Evolutionary conservation across 2,329 filamentous ascomycete genomes (phyloP).

Genomic region (Chaetothyriales sp.): DNA sequence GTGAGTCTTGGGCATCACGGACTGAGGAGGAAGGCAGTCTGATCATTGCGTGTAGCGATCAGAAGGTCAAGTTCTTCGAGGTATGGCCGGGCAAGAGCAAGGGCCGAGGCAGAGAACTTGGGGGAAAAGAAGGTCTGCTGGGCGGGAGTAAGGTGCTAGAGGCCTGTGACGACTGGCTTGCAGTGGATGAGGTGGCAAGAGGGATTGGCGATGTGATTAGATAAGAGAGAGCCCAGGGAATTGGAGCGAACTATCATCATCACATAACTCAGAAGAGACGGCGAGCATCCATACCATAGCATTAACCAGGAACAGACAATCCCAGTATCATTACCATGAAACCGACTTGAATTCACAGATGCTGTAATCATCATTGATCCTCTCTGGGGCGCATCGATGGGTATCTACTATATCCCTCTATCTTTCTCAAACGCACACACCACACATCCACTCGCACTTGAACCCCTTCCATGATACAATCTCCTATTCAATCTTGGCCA

Average conservation of each 20-base stretch:
- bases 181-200: slow-evolving; percentile 40
- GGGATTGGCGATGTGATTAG: slow-evolving; percentile 46
- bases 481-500: neutral
- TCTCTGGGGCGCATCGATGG: neutral
- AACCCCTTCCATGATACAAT: neutral
- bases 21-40: slow-evolving; percentile 63
- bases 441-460: neutral
- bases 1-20: slow-evolving; percentile 39
- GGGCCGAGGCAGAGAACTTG: slow-evolving; percentile 25
- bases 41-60: slow-evolving; percentile 80
- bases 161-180: slow-evolving; percentile 56
- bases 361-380: neutral
- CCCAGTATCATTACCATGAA: neutral
- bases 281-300: neutral
- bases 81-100: slow-evolving; percentile 61
- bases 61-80: slow-evolving; percentile 89
- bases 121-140: slow-evolving; percentile 40
- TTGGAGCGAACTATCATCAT: neutral
- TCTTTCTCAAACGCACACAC: neutral
- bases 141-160: slow-evolving; percentile 79
- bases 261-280: neutral
- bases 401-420: neutral
- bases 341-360: neutral
- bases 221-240: slow-evolving; percentile 25
- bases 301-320: neutral